Evolutionary conservation across 768 basidiomycete species (phyloP).

Genomic region (Tubosaeta sp.): DNA sequence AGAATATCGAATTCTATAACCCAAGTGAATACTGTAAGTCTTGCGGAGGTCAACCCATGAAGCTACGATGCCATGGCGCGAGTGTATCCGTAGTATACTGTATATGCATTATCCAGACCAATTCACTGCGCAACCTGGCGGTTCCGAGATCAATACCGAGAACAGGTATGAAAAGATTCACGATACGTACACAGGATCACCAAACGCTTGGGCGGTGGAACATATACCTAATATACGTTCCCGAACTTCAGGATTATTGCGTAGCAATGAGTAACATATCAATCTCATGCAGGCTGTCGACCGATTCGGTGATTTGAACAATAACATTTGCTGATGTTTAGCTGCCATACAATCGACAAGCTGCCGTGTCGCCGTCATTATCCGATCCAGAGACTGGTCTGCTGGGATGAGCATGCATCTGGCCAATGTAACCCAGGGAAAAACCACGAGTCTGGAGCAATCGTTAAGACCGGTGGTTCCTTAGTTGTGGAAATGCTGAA

Average conservation of each 20-base stretch:
- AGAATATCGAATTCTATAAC: conserved; percentile 63
- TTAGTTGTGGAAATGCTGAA: conserved; percentile 8
- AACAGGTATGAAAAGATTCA: background rate
- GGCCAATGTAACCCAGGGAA: conserved; percentile 65
- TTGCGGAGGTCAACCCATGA: conserved; percentile 53
- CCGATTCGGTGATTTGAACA: background rate
- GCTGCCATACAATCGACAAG: conserved; percentile 54
- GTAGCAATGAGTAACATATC: conserved; percentile 57
- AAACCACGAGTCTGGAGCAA: conserved; percentile 47
- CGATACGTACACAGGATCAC: conserved; percentile 59
- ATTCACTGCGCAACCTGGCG: conserved; percentile 52
- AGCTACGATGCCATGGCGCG: conserved; percentile 56
- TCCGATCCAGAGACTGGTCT: conserved; percentile 36
- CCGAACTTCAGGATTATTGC: conserved; percentile 55
- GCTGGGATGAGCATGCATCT: conserved; percentile 57
- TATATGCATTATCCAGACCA: background rate
- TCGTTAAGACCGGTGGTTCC: conserved; percentile 37
- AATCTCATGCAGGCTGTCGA: conserved; percentile 57
- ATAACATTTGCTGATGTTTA: background rate
- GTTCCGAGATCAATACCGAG: background rate
- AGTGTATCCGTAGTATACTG: too few species aligned
- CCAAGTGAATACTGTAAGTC: conserved; percentile 46
- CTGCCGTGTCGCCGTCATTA: conserved; percentile 63
- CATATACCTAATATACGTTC: conserved; percentile 65
- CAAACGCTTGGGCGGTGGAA: conserved; percentile 59